Conservation (phyloP, 78 protist species). For the Dictyostelium firmibasis region DNA sequence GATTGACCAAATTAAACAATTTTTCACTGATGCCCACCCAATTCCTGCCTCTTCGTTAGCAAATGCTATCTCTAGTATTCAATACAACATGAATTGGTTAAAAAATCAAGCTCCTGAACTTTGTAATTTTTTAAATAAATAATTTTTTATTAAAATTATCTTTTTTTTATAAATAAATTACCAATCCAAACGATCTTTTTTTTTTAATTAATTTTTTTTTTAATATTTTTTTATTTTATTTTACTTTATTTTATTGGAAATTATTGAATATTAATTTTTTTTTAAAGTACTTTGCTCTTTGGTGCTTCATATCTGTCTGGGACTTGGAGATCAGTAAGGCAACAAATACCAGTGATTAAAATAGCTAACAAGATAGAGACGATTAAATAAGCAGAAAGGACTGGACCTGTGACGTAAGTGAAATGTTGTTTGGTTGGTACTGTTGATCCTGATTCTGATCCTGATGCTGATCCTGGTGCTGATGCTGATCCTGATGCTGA, state of each 20-base stretch:
- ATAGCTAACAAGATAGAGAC: slow-evolving; percentile 27
- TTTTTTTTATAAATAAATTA: no score
- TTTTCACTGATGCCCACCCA: background rate
- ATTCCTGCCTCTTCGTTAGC: background rate
- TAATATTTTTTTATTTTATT: background rate
- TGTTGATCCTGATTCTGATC: background rate
- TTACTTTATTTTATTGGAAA: background rate
- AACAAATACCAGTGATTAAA: slow-evolving; percentile 53
- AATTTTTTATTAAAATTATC: background rate
- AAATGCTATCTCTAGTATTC: background rate
- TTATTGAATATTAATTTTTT: background rate
- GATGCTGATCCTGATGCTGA: background rate
- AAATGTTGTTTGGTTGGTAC: background rate
- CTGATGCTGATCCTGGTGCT: background rate
- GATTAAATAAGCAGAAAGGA: slow-evolving; percentile 43
- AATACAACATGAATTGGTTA: slow-evolving; percentile 30
- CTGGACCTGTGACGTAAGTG: slow-evolving; percentile 69
- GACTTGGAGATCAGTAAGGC: slow-evolving; percentile 60
- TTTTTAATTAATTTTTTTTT: background rate
- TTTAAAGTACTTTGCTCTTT: background rate
- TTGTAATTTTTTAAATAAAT: background rate
- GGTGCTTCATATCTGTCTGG: slow-evolving; percentile 75
- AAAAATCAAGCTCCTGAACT: slow-evolving; percentile 3
- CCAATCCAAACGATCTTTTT: no score
- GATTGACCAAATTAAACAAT: background rate